Evolutionary conservation across 148 eudicot genomes (phyloP), one percentile per base, ranked within the genome.

Genomic region (Simmondsia chinensis): DNA sequence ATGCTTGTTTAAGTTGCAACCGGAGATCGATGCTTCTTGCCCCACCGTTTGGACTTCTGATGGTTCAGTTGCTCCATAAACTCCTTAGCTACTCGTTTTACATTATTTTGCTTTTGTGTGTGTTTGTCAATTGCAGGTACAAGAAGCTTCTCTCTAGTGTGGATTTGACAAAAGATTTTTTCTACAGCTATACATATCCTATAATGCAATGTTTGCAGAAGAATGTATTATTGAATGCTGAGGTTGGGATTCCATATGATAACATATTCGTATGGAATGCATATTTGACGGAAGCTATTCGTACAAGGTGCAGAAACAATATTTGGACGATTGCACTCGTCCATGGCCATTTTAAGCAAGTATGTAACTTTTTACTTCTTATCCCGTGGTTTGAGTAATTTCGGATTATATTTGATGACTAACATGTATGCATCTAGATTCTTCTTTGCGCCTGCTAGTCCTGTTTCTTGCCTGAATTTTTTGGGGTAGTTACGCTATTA

Each of bases 101-200:
- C 8, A 25, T 22, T 43, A 18, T 17, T 6, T 29, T 19, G 21
- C 20, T 6, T 36, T 38, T 52, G 12, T 30, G 29, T n/a, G n/a
- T n/a, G n/a, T n/a, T n/a, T n/a, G n/a, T 11, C 25, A 51, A 33
- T 47, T 79, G 67, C 86, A 91, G 99, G 95, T 91, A 91, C 83
- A 91, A 79, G 76, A 91, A 91, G 79, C 99, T 91, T 48, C 59
- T 91, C 52, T 79, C 94, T 37, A 79, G 94, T 74, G 99, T 91
- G 18, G 99, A 91, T 56, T 70, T 91, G 89, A 82, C 83, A 18
- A 86, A 82, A 75, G 99, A 91, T 69, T 91, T 91, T 65, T 91
- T 82, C 86, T 91, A 69, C 64, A 91, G 99, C 61, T 91, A 86
- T 46, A 91, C 94, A 39, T 91, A 91, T 62, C 99, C 99, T 64